A percentile compares a stretch with the other conserved stretches of the same genome.
Conservation (phyloP, 1,139 yeast genomes). For the Neolecta irregularis region DNA sequence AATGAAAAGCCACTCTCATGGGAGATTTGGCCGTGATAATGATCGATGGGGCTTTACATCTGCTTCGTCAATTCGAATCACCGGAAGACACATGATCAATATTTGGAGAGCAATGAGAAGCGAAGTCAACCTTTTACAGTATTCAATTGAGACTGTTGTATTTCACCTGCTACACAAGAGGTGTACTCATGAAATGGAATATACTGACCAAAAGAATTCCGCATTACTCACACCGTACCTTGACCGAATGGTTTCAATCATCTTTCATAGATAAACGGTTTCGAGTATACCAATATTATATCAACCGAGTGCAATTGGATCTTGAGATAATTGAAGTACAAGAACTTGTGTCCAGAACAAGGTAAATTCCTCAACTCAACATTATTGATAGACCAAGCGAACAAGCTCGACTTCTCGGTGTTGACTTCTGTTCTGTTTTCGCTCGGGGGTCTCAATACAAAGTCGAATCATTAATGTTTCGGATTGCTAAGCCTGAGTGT, state of each 20-base stretch:
- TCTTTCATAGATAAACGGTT: slow-evolving; percentile 19
- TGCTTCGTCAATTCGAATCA: slow-evolving; percentile 49
- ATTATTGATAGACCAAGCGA: too few relatives aligned
- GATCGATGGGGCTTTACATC: slow-evolving; percentile 77
- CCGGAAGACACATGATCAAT: slow-evolving; percentile 72
- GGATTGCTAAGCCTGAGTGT: slow-evolving; percentile 66
- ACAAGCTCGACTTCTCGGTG: slow-evolving; percentile 72
- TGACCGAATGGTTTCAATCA: slow-evolving; percentile 37
- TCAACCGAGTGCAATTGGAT: slow-evolving; percentile 34
- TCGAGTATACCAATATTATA: slow-evolving; percentile 38
- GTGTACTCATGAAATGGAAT: too few relatives aligned
- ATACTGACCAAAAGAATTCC: too few relatives aligned
- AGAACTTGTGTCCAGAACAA: slow-evolving; percentile 54
- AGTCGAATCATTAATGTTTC: slow-evolving; percentile 65
- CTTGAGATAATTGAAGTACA: slow-evolving; percentile 41
- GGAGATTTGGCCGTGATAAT: slow-evolving; percentile 34
- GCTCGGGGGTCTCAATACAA: slow-evolving; percentile 87
- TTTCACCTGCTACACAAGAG: slow-evolving; percentile 51
- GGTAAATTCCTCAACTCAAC: too few relatives aligned
- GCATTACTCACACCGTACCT: slow-evolving; percentile 34
- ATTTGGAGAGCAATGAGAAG: slow-evolving; percentile 64
- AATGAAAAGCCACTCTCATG: slow-evolving; percentile 21
- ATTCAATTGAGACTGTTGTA: slow-evolving; percentile 63
- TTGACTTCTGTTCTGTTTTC: slow-evolving; percentile 75
- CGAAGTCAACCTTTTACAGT: slow-evolving; percentile 48